Percentiles rank a stretch among this genome's conserved stretches.
These are phyloP conservation scores for Arachnopeziza araneosa DNA, from an alignment of 2,329 filamentous ascomycete species.

Conservation along the genomic window DNA sequence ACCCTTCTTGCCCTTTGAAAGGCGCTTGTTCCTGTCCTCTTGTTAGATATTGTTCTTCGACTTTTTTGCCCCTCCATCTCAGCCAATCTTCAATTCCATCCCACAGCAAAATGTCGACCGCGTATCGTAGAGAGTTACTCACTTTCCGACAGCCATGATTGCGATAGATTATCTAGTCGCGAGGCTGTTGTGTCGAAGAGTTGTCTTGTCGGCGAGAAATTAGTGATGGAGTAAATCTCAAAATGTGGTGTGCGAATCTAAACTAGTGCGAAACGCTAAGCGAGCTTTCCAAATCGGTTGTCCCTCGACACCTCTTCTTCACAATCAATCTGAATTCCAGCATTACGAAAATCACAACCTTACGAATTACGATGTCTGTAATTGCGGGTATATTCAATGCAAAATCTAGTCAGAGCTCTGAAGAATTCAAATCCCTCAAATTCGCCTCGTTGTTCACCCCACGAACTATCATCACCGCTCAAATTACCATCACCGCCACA, in stretches of 20 bases:
- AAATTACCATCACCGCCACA: not conserved
- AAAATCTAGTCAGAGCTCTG: not conserved
- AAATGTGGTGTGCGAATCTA: slow-evolving; percentile 8
- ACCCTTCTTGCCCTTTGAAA: slow-evolving; percentile 99
- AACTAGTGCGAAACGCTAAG: slow-evolving; percentile 8
- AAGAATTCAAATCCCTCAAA: not conserved
- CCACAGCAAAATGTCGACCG: slow-evolving; percentile 1
- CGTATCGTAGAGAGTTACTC: slow-evolving; percentile 33
- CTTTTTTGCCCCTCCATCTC: slow-evolving; percentile 17
- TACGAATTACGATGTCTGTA: not conserved
- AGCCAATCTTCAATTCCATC: slow-evolving; percentile 2
- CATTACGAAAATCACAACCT: not conserved
- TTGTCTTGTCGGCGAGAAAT: slow-evolving; percentile 12
- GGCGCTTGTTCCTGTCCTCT: slow-evolving; percentile 86
- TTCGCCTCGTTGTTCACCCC: not conserved
- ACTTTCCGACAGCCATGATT: slow-evolving; percentile 82
- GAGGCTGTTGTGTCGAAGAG: slow-evolving; percentile 22
- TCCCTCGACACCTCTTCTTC: not conserved
- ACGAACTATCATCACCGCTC: not conserved
- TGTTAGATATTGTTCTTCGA: slow-evolving; percentile 24
- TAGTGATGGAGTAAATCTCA: slow-evolving; percentile 5
- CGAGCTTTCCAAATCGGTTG: not conserved
- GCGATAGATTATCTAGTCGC: slow-evolving; percentile 42
- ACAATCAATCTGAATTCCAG: not conserved
- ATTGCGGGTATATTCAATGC: too few species aligned